Base-by-base conservation (phyloP, 371 early-diverging fungal genomes). In the Aphelidium insulamus region DNA sequence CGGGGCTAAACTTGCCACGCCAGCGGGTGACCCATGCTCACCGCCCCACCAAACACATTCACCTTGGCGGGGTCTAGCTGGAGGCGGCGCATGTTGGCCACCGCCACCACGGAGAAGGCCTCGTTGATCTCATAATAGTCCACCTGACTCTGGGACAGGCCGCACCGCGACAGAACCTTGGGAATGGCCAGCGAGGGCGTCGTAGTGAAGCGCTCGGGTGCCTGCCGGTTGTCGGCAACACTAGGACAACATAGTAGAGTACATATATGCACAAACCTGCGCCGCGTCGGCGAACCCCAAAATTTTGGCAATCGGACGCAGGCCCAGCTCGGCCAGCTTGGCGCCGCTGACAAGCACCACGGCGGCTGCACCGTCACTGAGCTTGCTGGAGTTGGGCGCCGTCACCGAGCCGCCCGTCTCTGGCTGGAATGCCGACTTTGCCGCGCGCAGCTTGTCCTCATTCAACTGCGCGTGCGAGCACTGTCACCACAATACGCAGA, bases 11-110 rank as follows among this genome's bases (percentile, higher is more conserved):
- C n/a, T n/a, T n/a, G n/a, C n/a, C n/a, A 82, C 11, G 95, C 95
- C 25, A 97, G 66, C 32, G 97, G 97, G 59, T 97, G 97, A 6
- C 97, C 97, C 41, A 94, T 62, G 1, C 88, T 85, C 21, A 95
- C 94, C 30, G 95, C 91, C 31, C 97, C 97, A 41, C 97, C 97
- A 54, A 68, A 68, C 21, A 80, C 62, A 43, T 97, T 97, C 43
- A 94, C 72, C 38, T 80, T 80, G 14, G 69, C 70, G 5, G 49
- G 42, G 30, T 50, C 48, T 25, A 95, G 54, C 22, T 58, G 64
- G 36, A 95, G 52, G 7, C 80, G 55, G 54, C 77, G 72, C 43
- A 59, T 56, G 59, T 94, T 94, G 41, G 84, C 91, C 28, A 85
- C 60, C 1, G 79, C 85, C 12, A 94, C 97, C 4, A 83, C 87